A percentile compares a stretch with the other conserved stretches of the same genome.
These are phyloP conservation scores for Sugiyamaella castrensis DNA, from an alignment of 1,139 yeast species.

Conservation along the genomic window DNA sequence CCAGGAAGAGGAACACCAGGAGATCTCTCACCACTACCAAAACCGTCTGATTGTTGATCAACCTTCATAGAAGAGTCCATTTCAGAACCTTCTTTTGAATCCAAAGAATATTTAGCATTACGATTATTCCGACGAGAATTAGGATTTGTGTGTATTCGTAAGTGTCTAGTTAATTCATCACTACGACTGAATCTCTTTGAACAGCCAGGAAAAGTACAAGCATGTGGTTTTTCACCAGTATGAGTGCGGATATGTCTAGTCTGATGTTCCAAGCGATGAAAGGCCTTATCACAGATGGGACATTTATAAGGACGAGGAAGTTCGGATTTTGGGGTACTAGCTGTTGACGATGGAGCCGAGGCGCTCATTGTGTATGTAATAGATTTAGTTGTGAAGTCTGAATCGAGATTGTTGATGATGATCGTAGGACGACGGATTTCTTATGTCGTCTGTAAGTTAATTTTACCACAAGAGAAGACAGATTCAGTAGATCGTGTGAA, in stretches of 20 bases:
- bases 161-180: conserved; percentile 88
- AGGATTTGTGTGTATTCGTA: conserved; percentile 82
- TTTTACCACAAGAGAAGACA: too few species aligned
- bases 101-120: conserved; percentile 29
- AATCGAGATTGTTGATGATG: too few species aligned
- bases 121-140: conserved; percentile 54
- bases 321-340: conserved; percentile 24
- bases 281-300: conserved; percentile 87
- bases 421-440: too few species aligned
- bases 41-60: neutral
- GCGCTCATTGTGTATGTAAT: neutral
- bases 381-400: too few species aligned
- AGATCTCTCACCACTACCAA: neutral
- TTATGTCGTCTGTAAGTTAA: too few species aligned
- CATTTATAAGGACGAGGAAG: conserved; percentile 78
- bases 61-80: neutral
- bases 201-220: conserved; percentile 85
- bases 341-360: neutral
- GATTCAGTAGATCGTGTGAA: too few species aligned
- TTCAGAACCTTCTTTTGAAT: conserved; percentile 20
- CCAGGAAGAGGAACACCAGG: neutral
- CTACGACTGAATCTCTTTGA: conserved; percentile 78
- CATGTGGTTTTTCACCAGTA: conserved; percentile 94
- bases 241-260: conserved; percentile 93
- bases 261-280: conserved; percentile 89